These are phyloP conservation scores for Xylaria multiplex DNA, from an alignment of 2,329 filamentous ascomycete species.

Conservation along the genomic window DNA sequence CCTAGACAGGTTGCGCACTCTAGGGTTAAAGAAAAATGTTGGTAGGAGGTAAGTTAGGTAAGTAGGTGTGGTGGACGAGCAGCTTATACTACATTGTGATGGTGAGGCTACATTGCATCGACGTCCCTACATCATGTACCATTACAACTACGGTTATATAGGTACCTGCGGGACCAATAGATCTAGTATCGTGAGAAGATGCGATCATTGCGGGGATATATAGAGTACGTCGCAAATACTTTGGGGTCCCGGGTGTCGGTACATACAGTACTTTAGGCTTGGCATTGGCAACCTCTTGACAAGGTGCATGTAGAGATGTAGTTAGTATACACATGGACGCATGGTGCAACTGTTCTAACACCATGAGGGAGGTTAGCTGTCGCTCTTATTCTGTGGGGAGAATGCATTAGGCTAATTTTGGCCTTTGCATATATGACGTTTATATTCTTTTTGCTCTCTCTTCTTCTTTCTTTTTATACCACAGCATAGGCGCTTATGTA, in stretches of 20 bases:
- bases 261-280: constrained; percentile 36
- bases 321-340: too few relatives aligned
- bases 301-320: background rate
- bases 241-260: constrained; percentile 5
- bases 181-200: constrained; percentile 43
- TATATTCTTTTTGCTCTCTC: too few relatives aligned
- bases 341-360: too few relatives aligned
- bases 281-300: constrained; percentile 30
- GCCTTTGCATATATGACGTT: too few relatives aligned
- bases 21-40: too few relatives aligned
- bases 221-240: constrained; percentile 43
- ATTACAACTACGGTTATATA: constrained; percentile 38
- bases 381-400: too few relatives aligned
- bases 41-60: background rate
- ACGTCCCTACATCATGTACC: constrained; percentile 17
- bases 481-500: too few relatives aligned
- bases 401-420: too few relatives aligned
- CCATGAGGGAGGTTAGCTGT: too few relatives aligned
- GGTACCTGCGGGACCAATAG: constrained; percentile 44
- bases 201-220: constrained; percentile 41
- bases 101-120: constrained; percentile 28
- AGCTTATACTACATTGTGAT: constrained; percentile 13
- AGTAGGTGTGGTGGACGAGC: background rate
- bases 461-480: too few relatives aligned
- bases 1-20: too few relatives aligned